These are phyloP conservation scores for Inosperma sp. DNA, from an alignment of 768 basidiomycete genomes.

Conservation along the genomic window DNA sequence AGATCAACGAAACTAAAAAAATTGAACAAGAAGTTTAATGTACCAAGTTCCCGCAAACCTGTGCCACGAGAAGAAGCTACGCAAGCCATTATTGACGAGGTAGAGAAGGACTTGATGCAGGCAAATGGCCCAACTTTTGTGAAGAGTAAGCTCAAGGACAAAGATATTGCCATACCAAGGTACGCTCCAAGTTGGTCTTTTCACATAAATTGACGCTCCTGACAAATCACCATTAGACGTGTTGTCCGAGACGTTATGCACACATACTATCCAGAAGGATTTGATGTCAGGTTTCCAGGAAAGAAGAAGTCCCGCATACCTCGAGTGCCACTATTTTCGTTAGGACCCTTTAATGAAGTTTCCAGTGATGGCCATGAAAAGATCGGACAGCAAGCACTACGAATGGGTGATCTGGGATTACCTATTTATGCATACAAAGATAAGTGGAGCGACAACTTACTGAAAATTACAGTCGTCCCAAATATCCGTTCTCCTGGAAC, in stretches of 20 bases:
- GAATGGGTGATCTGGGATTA: slow-evolving; percentile 28
- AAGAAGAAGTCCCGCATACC: slow-evolving; percentile 7
- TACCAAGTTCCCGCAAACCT: not conserved
- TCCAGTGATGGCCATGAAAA: slow-evolving; percentile 30
- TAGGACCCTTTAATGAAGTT: slow-evolving; percentile 22
- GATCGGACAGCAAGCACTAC: slow-evolving; percentile 20
- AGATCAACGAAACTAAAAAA: too few species aligned
- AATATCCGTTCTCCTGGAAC: slow-evolving; percentile 20
- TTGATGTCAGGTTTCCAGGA: slow-evolving; percentile 15
- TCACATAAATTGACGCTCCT: not conserved
- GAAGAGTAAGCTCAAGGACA: slow-evolving; percentile 8
- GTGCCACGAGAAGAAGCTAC: not conserved
- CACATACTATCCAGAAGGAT: slow-evolving; percentile 14
- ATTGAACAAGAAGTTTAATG: too few species aligned
- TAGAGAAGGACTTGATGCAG: slow-evolving; percentile 15
- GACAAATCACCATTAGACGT: too few species aligned
- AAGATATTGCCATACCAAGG: slow-evolving; percentile 9
- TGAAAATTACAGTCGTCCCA: slow-evolving; percentile 22
- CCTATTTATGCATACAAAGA: slow-evolving; percentile 28
- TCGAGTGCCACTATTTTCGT: slow-evolving; percentile 6
- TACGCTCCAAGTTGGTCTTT: not conserved
- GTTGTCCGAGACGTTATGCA: slow-evolving; percentile 10
- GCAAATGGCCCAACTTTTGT: slow-evolving; percentile 15
- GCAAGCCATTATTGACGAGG: slow-evolving; percentile 13
- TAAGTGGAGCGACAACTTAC: slow-evolving; percentile 22